Evolutionary conservation across 495 filamentous ascomycete genomes (phyloP).

Genomic region (Neurospora terricola): DNA sequence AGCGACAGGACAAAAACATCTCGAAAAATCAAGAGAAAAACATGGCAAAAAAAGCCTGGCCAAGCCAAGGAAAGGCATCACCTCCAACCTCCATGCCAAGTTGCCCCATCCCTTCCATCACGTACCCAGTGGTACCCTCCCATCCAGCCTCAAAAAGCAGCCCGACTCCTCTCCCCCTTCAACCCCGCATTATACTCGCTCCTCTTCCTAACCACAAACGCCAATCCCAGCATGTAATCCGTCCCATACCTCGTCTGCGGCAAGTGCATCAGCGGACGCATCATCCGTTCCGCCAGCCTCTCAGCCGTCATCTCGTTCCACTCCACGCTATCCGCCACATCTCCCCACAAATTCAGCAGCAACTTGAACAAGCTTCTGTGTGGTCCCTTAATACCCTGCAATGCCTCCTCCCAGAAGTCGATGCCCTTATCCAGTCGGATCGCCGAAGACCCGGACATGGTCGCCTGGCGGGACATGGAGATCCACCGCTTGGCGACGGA

Average conservation of each 20-base stretch:
- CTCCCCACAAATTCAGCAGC: slow-evolving; percentile 34
- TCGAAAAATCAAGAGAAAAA: not conserved
- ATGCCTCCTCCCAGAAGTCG: slow-evolving; percentile 39
- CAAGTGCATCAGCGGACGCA: slow-evolving; percentile 32
- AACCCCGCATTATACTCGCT: slow-evolving; percentile 26
- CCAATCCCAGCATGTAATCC: slow-evolving; percentile 32
- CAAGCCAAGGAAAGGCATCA: not conserved
- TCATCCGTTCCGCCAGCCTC: slow-evolving; percentile 26
- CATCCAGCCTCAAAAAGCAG: slow-evolving; percentile 16
- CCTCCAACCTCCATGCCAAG: not conserved
- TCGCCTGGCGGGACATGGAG: slow-evolving; percentile 28
- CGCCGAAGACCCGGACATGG: slow-evolving; percentile 19
- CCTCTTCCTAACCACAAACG: slow-evolving; percentile 37
- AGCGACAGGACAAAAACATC: not conserved
- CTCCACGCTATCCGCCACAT: slow-evolving; percentile 24
- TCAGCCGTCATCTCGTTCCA: slow-evolving; percentile 38
- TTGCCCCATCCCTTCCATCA: no score
- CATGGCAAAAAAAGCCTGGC: not conserved
- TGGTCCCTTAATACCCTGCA: slow-evolving; percentile 28
- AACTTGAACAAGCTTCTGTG: slow-evolving; percentile 31
- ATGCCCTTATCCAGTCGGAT: slow-evolving; percentile 32
- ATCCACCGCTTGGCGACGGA: slow-evolving; percentile 30
- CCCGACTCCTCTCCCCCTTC: slow-evolving; percentile 21
- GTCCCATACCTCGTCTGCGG: slow-evolving; percentile 21
- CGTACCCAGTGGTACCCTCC: not conserved